Evolutionary conservation across 2,329 filamentous ascomycete genomes (phyloP), one percentile per base, ranked within the genome.

Genomic region (Raffaelea deltoideospora): DNA sequence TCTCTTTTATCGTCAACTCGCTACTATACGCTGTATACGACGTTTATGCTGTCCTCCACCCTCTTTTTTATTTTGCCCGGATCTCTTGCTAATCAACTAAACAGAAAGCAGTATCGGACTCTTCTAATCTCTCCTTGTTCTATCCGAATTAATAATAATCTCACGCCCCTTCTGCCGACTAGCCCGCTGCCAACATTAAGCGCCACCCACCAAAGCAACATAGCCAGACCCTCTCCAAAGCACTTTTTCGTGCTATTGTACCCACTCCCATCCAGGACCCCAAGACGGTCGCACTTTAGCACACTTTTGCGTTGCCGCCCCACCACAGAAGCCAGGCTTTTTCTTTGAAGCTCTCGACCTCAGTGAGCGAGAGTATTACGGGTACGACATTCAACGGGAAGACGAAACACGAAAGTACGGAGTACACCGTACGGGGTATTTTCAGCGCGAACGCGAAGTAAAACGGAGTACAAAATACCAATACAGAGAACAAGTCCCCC

Each of bases 161-260:
- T 15, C 37, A 34, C 33, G 11, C 37, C 33, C 31, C 33, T 22
- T 35, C 18, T n/a, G 13, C n/a, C 17, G 27, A 17, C 19, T 33
- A 37, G 29, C 21, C 37, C 22, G 33, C 17, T 35, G 37, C 37
- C 37, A 35, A 29, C 37, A 39, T 31, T 39, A 39, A 36, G 37
- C 37, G 37, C 37, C 37, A 39, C 37, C 32, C 33, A 30, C 29
- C 23, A 20, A 29, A 19, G 23, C 18, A 23, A 31, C 32, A 27
- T 33, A 21, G 35, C 30, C 35, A n/a, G 34, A 26, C 10, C 33
- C 18, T 17, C 15, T 27, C 23, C n/a, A n/a, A 6, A 28, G 27
- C 27, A 28, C 9, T 11, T 30, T 30, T 15, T 17, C n/a, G n/a
- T n/a, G n/a, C n/a, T n/a, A n/a, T n/a, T n/a, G n/a, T n/a, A n/a